Evolutionary conservation across 352 stramenopile species (phyloP), one percentile per base, ranked within the genome.

Genomic region (Halophytophthora polymorphica): DNA sequence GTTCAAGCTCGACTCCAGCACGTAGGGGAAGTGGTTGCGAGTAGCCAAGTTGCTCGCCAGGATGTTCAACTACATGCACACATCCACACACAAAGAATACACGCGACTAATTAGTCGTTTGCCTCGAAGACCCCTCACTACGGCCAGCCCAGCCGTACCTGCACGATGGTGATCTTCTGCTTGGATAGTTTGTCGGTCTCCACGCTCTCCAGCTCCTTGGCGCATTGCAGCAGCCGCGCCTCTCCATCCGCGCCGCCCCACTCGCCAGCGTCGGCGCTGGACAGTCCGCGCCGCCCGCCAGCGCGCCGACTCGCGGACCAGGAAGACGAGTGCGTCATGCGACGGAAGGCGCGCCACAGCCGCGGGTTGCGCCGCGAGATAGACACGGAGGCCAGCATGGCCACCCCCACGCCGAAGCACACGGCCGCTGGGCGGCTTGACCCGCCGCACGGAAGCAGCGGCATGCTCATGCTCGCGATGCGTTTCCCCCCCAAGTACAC

Each of bases 21-120:
- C 84, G 46, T 95, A 95, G 17, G 84, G 84, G 48, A 95, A 95
- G 48, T 91, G 82, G 57, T 86, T 89, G 37, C 79, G 76, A 43
- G 78, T 90, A 8, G 82, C 84, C 49, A 95, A 62, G 58, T 95
- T 95, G 48, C 84, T 88, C 28, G 84, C 84, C 25, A 95, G 54
- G 44, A 95, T 93, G 50, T 95, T 95, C 25, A 92, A 53, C 76
- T 94, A 41, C 37, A 35, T 3, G 41, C 11, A 31, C 25, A 8
- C 8, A 31, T 31, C 25, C 25, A 29, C 1, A 25, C 12, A 51
- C 12, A 6, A 19, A 18, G 14, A 44, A 15, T 33, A 41, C 25
- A 31, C 10, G 57, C 21, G 28, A 17, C 50, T 10, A 43, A 21
- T 60, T 37, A 56, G 28, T 11, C n/a, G 8, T 6, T 35, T 33